phyloP scores from a whole-genome alignment of 768 basidiomycete genomes.

The Trametes gibbosa region DNA sequence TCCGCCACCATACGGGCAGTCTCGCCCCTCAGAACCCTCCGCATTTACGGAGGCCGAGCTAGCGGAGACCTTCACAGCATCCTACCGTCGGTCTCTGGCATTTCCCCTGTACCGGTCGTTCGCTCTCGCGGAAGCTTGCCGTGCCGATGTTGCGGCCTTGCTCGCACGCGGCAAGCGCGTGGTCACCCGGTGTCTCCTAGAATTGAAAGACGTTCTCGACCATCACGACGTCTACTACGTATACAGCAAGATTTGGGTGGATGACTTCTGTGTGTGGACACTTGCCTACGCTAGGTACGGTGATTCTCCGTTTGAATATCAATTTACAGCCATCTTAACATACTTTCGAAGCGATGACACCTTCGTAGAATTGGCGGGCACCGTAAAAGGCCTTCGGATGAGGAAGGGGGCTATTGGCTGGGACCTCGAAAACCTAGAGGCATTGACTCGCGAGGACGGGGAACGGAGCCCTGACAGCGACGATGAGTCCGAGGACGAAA shows the following conservation, averaged over 20 bases:
- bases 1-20: conserved; percentile 48
- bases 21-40: neutral
- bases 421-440: conserved; percentile 69
- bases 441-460: conserved; percentile 39
- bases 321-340: neutral
- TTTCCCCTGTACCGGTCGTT: conserved; percentile 84
- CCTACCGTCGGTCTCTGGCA: conserved; percentile 70
- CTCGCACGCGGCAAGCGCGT: conserved; percentile 60
- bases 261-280: conserved; percentile 83
- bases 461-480: conserved; percentile 63
- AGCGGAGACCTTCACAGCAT: conserved; percentile 49
- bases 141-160: conserved; percentile 55
- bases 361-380: conserved; percentile 44
- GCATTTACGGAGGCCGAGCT: conserved; percentile 45
- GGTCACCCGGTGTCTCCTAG: conserved; percentile 64
- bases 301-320: neutral
- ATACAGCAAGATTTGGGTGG: conserved; percentile 85
- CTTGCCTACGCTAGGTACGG: conserved; percentile 67
- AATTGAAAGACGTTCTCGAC: conserved; percentile 71
- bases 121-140: conserved; percentile 66
- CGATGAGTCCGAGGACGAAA: conserved; percentile 46
- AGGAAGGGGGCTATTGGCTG: conserved; percentile 62
- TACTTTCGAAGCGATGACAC: conserved; percentile 49
- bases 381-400: conserved; percentile 41
- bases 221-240: conserved; percentile 85